Base-by-base conservation (phyloP, 2,329 filamentous ascomycete genomes). In the Rhinocladiella similis region DNA sequence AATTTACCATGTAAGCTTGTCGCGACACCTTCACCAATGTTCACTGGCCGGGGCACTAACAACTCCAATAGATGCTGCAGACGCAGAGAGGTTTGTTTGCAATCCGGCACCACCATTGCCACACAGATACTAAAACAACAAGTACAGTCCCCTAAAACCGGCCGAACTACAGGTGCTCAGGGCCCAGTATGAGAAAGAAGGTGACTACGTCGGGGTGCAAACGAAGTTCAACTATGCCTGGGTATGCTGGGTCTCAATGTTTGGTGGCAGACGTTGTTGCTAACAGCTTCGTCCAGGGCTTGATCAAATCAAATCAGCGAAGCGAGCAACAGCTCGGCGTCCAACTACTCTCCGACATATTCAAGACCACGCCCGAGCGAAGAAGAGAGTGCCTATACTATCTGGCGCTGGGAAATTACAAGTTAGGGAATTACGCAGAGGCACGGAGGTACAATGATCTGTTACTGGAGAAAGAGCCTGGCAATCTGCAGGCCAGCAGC, bases 181-280 rank as follows among this genome's bases (percentile, higher is more conserved):
- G 63, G 82, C 90, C 59, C 94, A 99, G 74, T 99, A 94, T 73
- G 93, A 97, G 72, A 96, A 96, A 72, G 94, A 99, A 77, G 94
- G 93, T 65, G 90, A 96, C 68, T 95, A 96, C 80, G 93, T 96
- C 59, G 92, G 93, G 58, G 84, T 99, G 39, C 94, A 99, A 75
- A 99, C 94, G 60, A 97, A 97, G 73, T 99, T 99, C 84, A 99
- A 99, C 85, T 97, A 93, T 74, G 93, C 94, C 71, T 99, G 94
- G 94, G 91, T 96, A 84, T 55, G 80, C 66, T 18, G 20, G 14
- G 35, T 35, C 12, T 48, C 42, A n/a, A 9, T 14, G 20, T 2
- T 14, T 33, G 14, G 2, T 22, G 3, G 10, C 20, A 18, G 19
- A 16, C 29, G 42, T 39, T 47, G 27, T 9, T 20, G n/a, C 33